Evolutionary conservation across 2,329 filamentous ascomycete genomes (phyloP).

Genomic region (Calonectria pteridis): DNA sequence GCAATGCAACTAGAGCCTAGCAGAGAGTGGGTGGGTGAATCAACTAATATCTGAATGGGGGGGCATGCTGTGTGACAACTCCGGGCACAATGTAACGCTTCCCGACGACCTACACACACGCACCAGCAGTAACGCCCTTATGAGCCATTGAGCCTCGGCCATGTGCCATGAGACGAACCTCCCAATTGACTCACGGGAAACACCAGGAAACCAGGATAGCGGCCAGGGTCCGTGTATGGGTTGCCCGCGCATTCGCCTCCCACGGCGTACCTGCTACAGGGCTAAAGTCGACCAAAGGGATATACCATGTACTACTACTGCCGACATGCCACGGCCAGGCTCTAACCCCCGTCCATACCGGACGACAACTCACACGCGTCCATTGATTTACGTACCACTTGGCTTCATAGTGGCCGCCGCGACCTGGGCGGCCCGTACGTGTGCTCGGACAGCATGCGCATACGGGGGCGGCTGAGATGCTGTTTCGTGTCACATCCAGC

Average conservation of each 20-base stretch:
- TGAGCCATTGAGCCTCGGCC: conserved; percentile 16
- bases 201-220: background rate
- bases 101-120: background rate
- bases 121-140: background rate
- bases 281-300: conserved; percentile 2
- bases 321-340: conserved; percentile 14
- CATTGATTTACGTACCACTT: conserved; percentile 6
- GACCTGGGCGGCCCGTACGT: background rate
- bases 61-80: conserved; percentile 4
- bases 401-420: background rate
- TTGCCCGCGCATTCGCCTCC: background rate
- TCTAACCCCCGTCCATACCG: background rate
- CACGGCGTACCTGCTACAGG: background rate
- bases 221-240: background rate
- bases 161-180: conserved; percentile 5
- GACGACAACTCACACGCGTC: background rate
- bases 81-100: conserved; percentile 12
- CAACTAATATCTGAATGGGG: conserved; percentile 4
- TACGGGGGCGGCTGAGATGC: background rate
- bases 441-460: background rate
- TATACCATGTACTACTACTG: conserved; percentile 11
- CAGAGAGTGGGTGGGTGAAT: conserved; percentile 6
- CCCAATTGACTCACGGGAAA: background rate
- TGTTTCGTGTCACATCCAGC: background rate
- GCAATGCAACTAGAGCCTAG: conserved; percentile 7